Percentiles rank a stretch among this genome's conserved stretches.
Conservation (phyloP, 805 yeast genomes). For the Wickerhamiella dianesei region DNA sequence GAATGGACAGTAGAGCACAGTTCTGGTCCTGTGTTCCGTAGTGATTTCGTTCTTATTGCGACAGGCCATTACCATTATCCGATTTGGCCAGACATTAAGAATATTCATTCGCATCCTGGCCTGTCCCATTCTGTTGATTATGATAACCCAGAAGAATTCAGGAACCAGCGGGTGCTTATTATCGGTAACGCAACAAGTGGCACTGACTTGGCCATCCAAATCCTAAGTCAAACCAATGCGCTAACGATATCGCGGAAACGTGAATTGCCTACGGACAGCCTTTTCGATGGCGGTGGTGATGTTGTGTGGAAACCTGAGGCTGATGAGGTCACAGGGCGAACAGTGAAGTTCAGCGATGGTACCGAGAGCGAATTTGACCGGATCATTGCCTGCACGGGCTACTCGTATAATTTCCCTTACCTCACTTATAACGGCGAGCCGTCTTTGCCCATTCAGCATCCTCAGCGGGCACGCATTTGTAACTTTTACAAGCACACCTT, state of each 20-base stretch:
- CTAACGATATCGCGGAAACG: slow-evolving; percentile 39
- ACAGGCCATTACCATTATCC: slow-evolving; percentile 56
- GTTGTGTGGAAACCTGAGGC: slow-evolving; percentile 27
- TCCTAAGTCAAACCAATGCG: slow-evolving; percentile 31
- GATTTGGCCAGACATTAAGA: slow-evolving; percentile 40
- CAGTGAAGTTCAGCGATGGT: slow-evolving; percentile 39
- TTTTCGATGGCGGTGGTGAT: slow-evolving; percentile 21
- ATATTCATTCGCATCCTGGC: slow-evolving; percentile 21
- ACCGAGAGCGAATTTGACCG: slow-evolving; percentile 35
- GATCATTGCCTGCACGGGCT: slow-evolving; percentile 64
- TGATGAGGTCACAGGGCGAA: slow-evolving; percentile 25
- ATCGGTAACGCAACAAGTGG: slow-evolving; percentile 72
- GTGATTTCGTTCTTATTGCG: slow-evolving; percentile 51
- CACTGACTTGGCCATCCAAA: slow-evolving; percentile 52
- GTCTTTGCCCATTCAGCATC: slow-evolving; percentile 9
- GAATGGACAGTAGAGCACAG: slow-evolving; percentile 31
- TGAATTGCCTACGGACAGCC: slow-evolving; percentile 27
- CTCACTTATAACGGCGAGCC: slow-evolving; percentile 25
- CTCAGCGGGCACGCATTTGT: slow-evolving; percentile 36
- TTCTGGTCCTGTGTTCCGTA: slow-evolving; percentile 18
- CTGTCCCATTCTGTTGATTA: slow-evolving; percentile 46
- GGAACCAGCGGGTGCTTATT: slow-evolving; percentile 36
- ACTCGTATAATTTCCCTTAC: slow-evolving; percentile 52
- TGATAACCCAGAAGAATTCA: slow-evolving; percentile 34
- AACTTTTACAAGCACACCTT: slow-evolving; percentile 49